phyloP scores from a whole-genome alignment of 139 green algal species.

The Parachlorella kessleri region DNA sequence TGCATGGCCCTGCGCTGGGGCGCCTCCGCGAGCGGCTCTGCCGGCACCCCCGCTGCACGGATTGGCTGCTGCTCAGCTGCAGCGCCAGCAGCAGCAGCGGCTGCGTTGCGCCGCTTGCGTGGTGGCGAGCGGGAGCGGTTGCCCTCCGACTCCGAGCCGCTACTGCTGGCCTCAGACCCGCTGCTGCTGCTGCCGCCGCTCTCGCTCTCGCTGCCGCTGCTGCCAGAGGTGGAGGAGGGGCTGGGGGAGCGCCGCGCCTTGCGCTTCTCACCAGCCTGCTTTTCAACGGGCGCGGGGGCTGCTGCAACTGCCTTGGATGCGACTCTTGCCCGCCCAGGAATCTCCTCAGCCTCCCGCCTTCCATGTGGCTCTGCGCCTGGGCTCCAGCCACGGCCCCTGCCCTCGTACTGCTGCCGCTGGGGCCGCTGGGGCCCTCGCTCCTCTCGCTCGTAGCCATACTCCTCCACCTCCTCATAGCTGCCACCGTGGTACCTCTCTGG shows the following conservation, averaged over 20 bases:
- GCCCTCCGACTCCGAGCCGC: conserved; percentile 9
- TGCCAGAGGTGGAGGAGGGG: background rate
- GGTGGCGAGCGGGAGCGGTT: conserved; percentile 13
- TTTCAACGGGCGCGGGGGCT: background rate
- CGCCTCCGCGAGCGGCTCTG: background rate
- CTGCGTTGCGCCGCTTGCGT: conserved; percentile 1
- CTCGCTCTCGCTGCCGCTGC: conserved; percentile 10
- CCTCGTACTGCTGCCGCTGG: background rate
- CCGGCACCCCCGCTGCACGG: conserved; percentile 18
- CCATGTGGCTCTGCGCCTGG: no score
- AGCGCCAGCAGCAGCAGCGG: background rate
- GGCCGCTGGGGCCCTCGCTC: background rate
- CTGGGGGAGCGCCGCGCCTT: background rate
- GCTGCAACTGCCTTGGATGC: background rate
- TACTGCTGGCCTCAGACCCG: background rate
- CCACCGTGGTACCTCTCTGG: conserved; percentile 25
- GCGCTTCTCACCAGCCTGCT: background rate
- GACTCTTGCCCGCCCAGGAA: background rate
- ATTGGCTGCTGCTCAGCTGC: conserved; percentile 13
- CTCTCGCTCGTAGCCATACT: background rate
- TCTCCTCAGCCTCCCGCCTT: no score
- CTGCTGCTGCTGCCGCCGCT: conserved; percentile 26
- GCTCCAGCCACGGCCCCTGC: no score
- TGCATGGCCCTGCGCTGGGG: background rate
- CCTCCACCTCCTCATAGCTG: conserved; percentile 4